A percentile compares a stretch with the other conserved stretches of the same genome.
Evolutionary conservation across 2,329 filamentous ascomycete species (phyloP).

Genomic region (Diaporthe amygdali): DNA sequence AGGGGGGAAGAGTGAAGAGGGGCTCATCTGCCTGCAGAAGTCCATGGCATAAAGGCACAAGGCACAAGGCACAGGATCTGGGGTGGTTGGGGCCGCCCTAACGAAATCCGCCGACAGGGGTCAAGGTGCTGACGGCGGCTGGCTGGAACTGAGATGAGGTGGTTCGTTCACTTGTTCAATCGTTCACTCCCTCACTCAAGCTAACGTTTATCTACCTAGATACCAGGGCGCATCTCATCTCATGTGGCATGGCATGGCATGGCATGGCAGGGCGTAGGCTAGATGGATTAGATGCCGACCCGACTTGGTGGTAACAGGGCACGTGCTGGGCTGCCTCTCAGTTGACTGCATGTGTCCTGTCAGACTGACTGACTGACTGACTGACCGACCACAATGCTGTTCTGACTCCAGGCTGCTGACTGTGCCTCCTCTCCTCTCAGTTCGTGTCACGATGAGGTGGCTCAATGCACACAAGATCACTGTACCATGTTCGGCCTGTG

Average conservation of each 20-base stretch:
- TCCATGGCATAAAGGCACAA: neutral
- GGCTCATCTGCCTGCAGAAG: neutral
- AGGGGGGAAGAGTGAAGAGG: neutral
- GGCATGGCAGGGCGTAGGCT: neutral
- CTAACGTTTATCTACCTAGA: neutral
- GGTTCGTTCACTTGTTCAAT: neutral
- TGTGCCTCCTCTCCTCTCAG: neutral
- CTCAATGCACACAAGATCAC: neutral
- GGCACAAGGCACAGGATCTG: neutral
- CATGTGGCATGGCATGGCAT: no score
- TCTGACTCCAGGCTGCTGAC: neutral
- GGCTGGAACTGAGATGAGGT: neutral
- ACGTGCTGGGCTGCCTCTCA: constrained; percentile 8
- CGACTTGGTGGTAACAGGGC: neutral
- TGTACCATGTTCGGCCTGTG: neutral
- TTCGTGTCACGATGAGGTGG: neutral
- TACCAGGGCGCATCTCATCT: neutral
- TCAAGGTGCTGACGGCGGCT: neutral
- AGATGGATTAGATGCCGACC: neutral
- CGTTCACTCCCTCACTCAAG: neutral
- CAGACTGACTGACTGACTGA: neutral
- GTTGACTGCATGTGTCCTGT: no score
- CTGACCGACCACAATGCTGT: neutral
- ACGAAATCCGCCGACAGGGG: constrained; percentile 3
- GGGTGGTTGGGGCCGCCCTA: constrained; percentile 6